These are phyloP conservation scores for Ophiostoma pallidulum DNA, from an alignment of 2,329 filamentous ascomycete genomes.

Conservation along the genomic window DNA sequence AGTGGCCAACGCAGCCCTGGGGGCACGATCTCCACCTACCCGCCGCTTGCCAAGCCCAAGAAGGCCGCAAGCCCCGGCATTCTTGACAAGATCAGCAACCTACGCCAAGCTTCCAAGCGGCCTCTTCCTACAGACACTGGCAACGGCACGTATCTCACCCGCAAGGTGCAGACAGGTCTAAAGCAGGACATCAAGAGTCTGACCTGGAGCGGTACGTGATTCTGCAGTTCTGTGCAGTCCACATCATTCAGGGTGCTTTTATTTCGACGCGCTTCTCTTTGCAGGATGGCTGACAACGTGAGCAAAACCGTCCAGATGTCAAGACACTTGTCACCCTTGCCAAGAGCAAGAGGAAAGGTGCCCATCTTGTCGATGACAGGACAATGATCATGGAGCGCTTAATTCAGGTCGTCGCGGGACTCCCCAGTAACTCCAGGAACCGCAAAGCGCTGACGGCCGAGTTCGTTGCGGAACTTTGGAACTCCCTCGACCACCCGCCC, in stretches of 20 bases:
- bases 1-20: no score
- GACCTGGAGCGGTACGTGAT: slow-evolving; percentile 30
- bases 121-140: slow-evolving; percentile 55
- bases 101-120: slow-evolving; percentile 33
- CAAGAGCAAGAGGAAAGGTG: slow-evolving; percentile 52
- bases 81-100: background rate
- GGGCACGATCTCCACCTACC: slow-evolving; percentile 12
- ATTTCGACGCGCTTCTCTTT: no score
- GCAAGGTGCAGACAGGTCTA: slow-evolving; percentile 40
- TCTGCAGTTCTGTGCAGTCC: no score
- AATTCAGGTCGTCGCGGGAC: slow-evolving; percentile 58
- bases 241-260: no score
- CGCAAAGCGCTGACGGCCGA: slow-evolving; percentile 54
- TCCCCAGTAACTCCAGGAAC: slow-evolving; percentile 53
- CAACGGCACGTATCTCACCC: slow-evolving; percentile 47
- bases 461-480: slow-evolving; percentile 63
- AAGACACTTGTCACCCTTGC: slow-evolving; percentile 52
- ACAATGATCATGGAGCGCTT: slow-evolving; percentile 67
- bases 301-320: background rate
- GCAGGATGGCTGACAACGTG: no score
- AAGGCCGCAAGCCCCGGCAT: background rate
- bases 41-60: slow-evolving; percentile 20
- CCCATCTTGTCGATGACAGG: slow-evolving; percentile 59
- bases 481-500: slow-evolving; percentile 62
- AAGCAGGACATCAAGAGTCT: slow-evolving; percentile 50